Percentiles rank a stretch among this genome's conserved stretches.
These are phyloP conservation scores for Sporobolomyces roseus DNA, from an alignment of 768 basidiomycete species.

Conservation along the genomic window DNA sequence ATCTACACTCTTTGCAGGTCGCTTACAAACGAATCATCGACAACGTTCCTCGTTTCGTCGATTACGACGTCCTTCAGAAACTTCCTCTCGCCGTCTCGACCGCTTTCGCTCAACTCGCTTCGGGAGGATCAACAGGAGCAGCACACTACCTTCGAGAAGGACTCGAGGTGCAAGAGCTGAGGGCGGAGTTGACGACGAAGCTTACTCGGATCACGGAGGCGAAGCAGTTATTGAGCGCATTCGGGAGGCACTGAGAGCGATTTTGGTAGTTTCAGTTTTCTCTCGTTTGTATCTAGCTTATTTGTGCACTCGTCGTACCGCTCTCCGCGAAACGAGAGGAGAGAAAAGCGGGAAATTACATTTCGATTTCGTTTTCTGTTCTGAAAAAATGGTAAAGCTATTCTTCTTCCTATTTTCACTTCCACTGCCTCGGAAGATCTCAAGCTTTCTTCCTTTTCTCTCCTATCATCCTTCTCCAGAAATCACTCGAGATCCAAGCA, in stretches of 20 bases:
- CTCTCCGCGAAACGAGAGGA: too few relatives aligned
- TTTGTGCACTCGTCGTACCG: too few relatives aligned
- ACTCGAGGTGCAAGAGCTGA: constrained; percentile 1
- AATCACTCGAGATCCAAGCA: too few relatives aligned
- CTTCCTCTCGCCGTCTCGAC: constrained; percentile 50
- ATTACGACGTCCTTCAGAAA: constrained; percentile 51
- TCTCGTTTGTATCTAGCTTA: too few relatives aligned
- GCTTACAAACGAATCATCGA: constrained; percentile 64
- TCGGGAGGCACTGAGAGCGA: background rate
- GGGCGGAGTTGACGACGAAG: background rate
- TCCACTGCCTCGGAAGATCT: background rate
- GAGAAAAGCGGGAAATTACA: too few relatives aligned
- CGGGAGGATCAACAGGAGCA: background rate
- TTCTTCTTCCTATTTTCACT: too few relatives aligned
- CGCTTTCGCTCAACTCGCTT: constrained; percentile 5
- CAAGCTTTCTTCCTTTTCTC: background rate
- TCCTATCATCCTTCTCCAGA: background rate
- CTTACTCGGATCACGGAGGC: constrained; percentile 8
- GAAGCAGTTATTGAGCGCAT: constrained; percentile 1
- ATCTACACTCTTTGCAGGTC: too few relatives aligned
- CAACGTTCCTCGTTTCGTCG: constrained; percentile 56
- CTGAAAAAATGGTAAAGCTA: too few relatives aligned
- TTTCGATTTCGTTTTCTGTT: too few relatives aligned
- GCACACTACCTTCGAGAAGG: background rate
- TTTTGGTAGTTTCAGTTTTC: too few relatives aligned